phyloP scores from a whole-genome alignment of 2,329 filamentous ascomycete species.

The Calycina marina region DNA sequence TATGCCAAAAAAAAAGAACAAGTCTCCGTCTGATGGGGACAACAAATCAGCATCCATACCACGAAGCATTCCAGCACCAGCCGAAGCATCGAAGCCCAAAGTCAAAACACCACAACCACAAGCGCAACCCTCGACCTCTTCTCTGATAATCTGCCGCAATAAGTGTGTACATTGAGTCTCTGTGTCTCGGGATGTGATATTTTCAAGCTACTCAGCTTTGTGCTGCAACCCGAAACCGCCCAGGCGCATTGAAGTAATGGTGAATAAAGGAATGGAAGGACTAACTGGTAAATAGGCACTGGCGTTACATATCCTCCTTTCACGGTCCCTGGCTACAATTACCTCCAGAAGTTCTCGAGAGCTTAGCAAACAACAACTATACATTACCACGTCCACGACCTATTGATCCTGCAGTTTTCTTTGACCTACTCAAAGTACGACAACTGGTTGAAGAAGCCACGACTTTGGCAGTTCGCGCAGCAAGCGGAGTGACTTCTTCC shows the following conservation, averaged over 20 bases:
- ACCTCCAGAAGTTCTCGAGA: conserved; percentile 64
- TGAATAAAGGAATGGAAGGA: neutral
- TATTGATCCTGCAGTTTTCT: conserved; percentile 68
- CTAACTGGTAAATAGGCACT: conserved; percentile 42
- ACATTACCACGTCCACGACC: conserved; percentile 60
- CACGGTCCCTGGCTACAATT: conserved; percentile 74
- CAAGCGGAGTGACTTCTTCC: conserved; percentile 55
- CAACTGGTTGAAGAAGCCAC: conserved; percentile 68
- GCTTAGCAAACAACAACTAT: conserved; percentile 66
- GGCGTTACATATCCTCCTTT: conserved; percentile 73
- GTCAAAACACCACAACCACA: neutral
- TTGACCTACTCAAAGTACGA: conserved; percentile 72
- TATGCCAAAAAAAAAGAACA: conserved; percentile 35
- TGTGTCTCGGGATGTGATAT: neutral
- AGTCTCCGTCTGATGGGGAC: conserved; percentile 23
- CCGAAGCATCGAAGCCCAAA: conserved; percentile 15
- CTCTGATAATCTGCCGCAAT: conserved; percentile 50
- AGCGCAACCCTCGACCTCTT: conserved; percentile 28
- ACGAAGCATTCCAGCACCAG: conserved; percentile 9
- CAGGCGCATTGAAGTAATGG: neutral
- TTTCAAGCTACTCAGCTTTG: no score
- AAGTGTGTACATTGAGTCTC: conserved; percentile 37
- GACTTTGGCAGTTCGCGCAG: conserved; percentile 61
- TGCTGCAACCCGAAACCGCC: no score
- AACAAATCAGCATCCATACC: conserved; percentile 9